phyloP scores from a whole-genome alignment of 176 grass and related monocot species.

The Rhynchospora breviuscula region DNA sequence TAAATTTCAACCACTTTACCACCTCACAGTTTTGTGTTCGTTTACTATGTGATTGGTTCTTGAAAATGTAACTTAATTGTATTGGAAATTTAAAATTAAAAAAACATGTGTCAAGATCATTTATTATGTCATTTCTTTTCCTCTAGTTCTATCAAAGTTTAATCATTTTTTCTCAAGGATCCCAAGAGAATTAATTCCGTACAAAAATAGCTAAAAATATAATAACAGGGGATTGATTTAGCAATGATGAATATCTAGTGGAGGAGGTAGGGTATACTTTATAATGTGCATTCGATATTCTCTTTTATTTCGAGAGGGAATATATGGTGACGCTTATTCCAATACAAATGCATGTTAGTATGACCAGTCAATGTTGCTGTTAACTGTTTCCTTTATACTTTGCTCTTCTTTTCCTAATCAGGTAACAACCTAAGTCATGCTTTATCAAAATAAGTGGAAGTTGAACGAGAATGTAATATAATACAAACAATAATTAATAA shows the following conservation, averaged over 20 bases:
- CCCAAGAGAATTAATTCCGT: conserved; percentile 16
- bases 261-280: conserved; percentile 40
- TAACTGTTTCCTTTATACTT: conserved; percentile 43
- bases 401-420: conserved; percentile 26
- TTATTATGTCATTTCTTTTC: background rate
- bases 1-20: background rate
- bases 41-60: background rate
- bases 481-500: background rate
- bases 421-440: conserved; percentile 8
- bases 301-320: conserved; percentile 49
- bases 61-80: background rate
- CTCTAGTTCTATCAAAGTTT: conserved; percentile 1
- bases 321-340: conserved; percentile 60
- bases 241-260: conserved; percentile 35
- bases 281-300: conserved; percentile 27
- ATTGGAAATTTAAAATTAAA: background rate
- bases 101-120: background rate
- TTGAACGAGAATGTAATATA: background rate
- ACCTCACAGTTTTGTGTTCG: background rate
- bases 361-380: conserved; percentile 67
- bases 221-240: background rate
- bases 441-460: conserved; percentile 27
- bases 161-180: conserved; percentile 15
- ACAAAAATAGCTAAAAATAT: conserved; percentile 4
- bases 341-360: conserved; percentile 75